phyloP scores from a whole-genome alignment of 139 green algal genomes.

The Choricystis sp. region DNA sequence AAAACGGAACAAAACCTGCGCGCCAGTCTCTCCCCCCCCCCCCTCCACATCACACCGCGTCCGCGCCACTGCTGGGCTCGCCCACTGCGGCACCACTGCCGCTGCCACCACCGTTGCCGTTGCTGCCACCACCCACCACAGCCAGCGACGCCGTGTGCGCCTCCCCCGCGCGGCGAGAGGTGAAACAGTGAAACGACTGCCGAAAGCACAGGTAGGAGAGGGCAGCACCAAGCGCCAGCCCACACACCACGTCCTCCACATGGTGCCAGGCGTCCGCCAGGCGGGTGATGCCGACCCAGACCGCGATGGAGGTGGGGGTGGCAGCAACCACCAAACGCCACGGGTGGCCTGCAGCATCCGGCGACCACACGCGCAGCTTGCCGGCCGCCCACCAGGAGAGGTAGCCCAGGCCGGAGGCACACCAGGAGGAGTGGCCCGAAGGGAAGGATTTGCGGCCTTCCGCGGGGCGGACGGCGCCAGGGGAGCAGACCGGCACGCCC shows the following conservation, averaged over 20 bases:
- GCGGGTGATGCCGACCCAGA: not conserved
- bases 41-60: no score
- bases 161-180: not conserved
- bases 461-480: conserved; percentile 4
- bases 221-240: not conserved
- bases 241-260: not conserved
- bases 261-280: not conserved
- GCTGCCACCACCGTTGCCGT: no score
- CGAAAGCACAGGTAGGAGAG: not conserved
- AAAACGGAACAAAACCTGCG: no score
- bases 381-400: not conserved
- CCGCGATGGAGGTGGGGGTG: not conserved
- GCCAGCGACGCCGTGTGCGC: not conserved
- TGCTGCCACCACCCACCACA: no score
- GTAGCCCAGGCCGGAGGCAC: conserved; percentile 9
- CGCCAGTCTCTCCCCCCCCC: no score
- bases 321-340: not conserved
- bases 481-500: conserved; percentile 15
- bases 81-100: no score
- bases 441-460: conserved; percentile 40
- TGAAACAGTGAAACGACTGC: not conserved
- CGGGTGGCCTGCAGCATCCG: not conserved
- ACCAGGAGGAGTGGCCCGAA: conserved; percentile 35
- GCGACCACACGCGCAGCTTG: not conserved
- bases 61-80: no score